Base-by-base conservation (phyloP, 202 grass and related monocot species). In the Cymbopogon flexuosus region DNA sequence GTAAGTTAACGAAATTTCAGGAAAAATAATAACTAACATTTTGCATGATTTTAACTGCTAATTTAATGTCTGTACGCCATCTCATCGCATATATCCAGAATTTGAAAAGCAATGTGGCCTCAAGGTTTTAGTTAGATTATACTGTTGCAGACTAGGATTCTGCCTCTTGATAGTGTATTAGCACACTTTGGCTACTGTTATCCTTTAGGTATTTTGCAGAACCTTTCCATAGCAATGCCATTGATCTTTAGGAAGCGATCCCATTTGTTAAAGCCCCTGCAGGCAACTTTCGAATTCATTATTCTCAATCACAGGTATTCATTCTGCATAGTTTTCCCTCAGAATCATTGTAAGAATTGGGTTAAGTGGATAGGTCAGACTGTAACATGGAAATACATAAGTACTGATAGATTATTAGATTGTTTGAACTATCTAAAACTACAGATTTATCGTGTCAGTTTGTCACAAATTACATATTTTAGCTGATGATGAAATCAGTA, bases 1-100 rank as follows among this genome's bases (percentile, higher is more conserved):
- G 51, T 24, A 51, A 61, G 27, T 29, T 84, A n/a, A 37, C 3
- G 2, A 70, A 40, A 46, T 68, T 68, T 64, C 18, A 54, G 22
- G 49, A 45, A 59, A 59, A 83, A 14, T 52, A 45, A 22, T 63
- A 18, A 65, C 58, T 73, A 82, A 47, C 33, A 22, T 77, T 66
- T n/a, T 61, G 10, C 0, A 35, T 85, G 70, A 60, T 66, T 79
- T 47, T 19, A 78, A 45, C n/a, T 57, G 8, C 49, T 73, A 79
- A 40, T 58, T 35, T 64, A 73, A 72, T 56, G 45, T 30, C 18
- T 24, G 15, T 60, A 5, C 41, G 19, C 39, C 46, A 27, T 84
- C 13, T 57, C 12, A 23, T 21, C 11, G 30, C 33, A 61, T 77
- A 40, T 43, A 16, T 79, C 24, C 29, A 18, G 19, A 80, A 65